Evolutionary conservation across 208 protist genomes (phyloP), one percentile per base, ranked within the genome.

Genomic region (Kentomonas sorsogonicus): DNA sequence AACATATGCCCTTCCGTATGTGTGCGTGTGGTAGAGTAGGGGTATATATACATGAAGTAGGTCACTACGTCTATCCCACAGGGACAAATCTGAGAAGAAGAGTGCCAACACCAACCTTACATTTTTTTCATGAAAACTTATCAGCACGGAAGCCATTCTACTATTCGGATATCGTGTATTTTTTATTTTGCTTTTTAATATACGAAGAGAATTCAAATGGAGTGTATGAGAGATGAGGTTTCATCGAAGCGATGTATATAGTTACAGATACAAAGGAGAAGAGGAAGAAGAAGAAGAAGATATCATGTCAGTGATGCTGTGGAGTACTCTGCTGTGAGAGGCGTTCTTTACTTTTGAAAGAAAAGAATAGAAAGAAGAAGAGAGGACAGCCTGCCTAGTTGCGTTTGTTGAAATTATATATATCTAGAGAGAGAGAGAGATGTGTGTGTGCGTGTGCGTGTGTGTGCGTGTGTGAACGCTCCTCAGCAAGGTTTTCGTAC

Each of bases 181-280:
- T 43, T 40, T 10, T 54, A 7, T 48, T 48, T 48, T 26, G 3
- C 16, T 48, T 7, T 11, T 23, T 3, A 27, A 46, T 34, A 15
- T n/a, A 34, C 16, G 36, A 29, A 6, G 3, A n/a, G 20, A 11
- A 13, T 45, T 13, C 7, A n/a, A 20, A 23, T 18, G 27, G 11
- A 39, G 45, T 29, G 39, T 11, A 2, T 48, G 26, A 11, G 54
- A 51, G 53, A 62, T n/a, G n/a, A n/a, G n/a, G n/a, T n/a, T 54
- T 54, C 10, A 29, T 43, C 34, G 16, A 47, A 20, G 9, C 23
- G 16, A 9, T 52, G 27, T 34, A 52, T 31, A 52, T 10, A 16
- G 27, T 52, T 36, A 36, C 33, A 36, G 11, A 11, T 36, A 36
- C 11, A 11, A 36, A 36, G 5, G 11, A 36, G 11, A 36, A 36